Percentiles rank a stretch among this genome's conserved stretches.
phyloP scores from a whole-genome alignment of 192 early-diverging fungal species.

The Spizellomyces punctatus region DNA sequence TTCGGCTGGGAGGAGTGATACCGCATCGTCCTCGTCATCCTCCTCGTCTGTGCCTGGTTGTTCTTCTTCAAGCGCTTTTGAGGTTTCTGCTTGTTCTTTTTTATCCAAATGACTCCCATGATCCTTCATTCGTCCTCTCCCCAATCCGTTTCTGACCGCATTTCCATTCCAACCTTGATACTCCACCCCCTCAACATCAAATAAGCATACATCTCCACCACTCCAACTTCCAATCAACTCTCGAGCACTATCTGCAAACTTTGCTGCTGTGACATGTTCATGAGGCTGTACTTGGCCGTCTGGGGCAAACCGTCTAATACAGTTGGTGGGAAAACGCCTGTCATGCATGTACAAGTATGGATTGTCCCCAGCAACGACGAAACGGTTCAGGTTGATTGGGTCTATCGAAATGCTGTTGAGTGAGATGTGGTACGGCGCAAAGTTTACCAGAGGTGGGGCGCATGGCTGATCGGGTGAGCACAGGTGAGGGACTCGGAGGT shows the following conservation, averaged over 20 bases:
- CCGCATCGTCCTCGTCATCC: neutral
- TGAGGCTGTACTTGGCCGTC: too few relatives aligned
- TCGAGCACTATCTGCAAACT: too few relatives aligned
- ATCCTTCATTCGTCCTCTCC: neutral
- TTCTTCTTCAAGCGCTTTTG: neutral
- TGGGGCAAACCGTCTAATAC: neutral
- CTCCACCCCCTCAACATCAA: too few relatives aligned
- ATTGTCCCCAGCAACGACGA: constrained; percentile 60
- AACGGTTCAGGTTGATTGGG: constrained; percentile 43
- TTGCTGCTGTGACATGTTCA: too few relatives aligned
- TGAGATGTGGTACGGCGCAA: too few relatives aligned
- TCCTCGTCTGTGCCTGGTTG: neutral
- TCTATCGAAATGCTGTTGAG: constrained; percentile 37
- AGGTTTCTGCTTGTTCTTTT: neutral
- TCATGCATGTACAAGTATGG: constrained; percentile 19
- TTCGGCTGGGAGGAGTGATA: neutral
- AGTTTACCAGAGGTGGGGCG: too few relatives aligned
- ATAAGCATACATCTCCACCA: too few relatives aligned
- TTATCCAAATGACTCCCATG: neutral
- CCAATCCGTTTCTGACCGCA: neutral
- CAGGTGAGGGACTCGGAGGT: too few relatives aligned
- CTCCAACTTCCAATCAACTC: too few relatives aligned
- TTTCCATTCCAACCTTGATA: neutral
- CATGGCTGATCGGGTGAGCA: too few relatives aligned
- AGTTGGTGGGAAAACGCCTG: neutral